phyloP scores from a whole-genome alignment of 306 rosid genomes.

The Crataegus laevigata region DNA sequence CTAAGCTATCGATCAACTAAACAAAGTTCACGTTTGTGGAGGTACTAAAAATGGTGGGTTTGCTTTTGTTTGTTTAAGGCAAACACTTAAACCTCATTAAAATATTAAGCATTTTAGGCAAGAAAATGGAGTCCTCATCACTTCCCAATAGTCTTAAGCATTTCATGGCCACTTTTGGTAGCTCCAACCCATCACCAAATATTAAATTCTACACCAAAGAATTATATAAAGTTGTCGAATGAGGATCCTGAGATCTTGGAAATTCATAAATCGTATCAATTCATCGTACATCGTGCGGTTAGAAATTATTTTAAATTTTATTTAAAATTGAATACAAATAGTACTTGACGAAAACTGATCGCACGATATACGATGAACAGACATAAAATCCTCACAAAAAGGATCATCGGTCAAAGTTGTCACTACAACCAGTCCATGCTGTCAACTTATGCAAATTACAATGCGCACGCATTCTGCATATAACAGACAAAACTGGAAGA shows the following conservation, averaged over 20 bases:
- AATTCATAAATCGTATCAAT: too few species aligned
- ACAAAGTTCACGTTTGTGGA: not conserved
- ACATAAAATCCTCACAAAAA: too few species aligned
- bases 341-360: too few species aligned
- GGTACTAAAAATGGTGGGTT: not conserved
- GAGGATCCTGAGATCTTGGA: too few species aligned
- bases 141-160: not conserved
- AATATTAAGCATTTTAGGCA: not conserved
- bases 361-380: too few species aligned
- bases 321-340: too few species aligned
- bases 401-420: too few species aligned
- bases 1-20: not conserved
- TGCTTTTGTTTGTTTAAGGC: not conserved
- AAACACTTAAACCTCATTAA: not conserved
- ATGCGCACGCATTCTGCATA: not conserved
- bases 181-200: not conserved
- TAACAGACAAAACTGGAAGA: not conserved
- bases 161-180: constrained; percentile 1
- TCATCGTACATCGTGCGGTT: too few species aligned
- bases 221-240: too few species aligned
- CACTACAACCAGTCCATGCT: too few species aligned
- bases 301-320: too few species aligned
- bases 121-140: not conserved
- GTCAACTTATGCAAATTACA: not conserved
- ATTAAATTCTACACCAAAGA: not conserved